Evolutionary conservation across 2,329 filamentous ascomycete genomes (phyloP), one percentile per base, ranked within the genome.

Genomic region (Xylariaceae sp.): DNA sequence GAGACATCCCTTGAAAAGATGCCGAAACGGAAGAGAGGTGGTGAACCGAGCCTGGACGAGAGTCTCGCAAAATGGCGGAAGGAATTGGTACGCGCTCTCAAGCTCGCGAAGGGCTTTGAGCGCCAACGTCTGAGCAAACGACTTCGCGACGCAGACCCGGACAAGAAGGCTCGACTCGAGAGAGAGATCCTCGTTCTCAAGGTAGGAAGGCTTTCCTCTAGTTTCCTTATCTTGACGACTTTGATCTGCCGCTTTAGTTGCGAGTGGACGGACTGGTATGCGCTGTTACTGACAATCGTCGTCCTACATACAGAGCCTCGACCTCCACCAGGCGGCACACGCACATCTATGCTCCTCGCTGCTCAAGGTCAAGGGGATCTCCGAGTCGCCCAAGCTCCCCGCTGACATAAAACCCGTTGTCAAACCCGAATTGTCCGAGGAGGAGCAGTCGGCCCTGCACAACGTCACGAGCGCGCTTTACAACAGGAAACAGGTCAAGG

Each of bases 71-170:
- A 74, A 50, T 66, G 71, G 52, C 69, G 73, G 47, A 78, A 76
- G 55, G 70, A 79, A 24, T 67, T 90, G 7, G 72, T 73, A 45
- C 73, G 77, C 41, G 82, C 81, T 1, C 69, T 90, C 44, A 88
- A 88, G 61, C 68, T 72, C 9, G 82, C 81, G 40, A 87, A 85
- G 57, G 81, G 81, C 32, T 83, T 87, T 55, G 85, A 90, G 66
- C 74, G 85, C 31, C 86, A 90, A 63, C 85, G 88, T 48, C 72
- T 85, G 43, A 73, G 81, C 45, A 82, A 78, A 59, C 67, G 72
- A 29, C 60, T 76, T 11, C 69, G 63, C 34, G 73, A 76, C 18
- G 63, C 65, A 36, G 68, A 66, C 2, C 48, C 62, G 7, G 71
- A 72, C 31, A 77, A 79, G 53, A 64, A 75, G 15, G 64, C 67